These are phyloP conservation scores for Candida pseudoviswanathii DNA, from an alignment of 1,139 yeast species.

Conservation along the genomic window DNA sequence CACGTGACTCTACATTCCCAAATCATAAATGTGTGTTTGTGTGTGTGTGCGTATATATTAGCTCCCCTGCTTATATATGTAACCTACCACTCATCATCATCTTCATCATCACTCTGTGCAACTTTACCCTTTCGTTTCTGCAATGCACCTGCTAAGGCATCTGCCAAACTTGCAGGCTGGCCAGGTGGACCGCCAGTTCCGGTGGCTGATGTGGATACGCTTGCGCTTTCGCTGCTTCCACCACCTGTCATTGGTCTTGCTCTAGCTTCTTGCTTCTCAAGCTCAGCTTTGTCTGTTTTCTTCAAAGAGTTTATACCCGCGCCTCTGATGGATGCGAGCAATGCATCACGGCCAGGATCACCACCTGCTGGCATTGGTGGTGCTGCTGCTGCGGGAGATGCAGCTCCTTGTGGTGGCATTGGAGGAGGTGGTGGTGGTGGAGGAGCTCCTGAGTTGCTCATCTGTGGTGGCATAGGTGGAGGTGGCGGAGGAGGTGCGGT, in stretches of 20 bases:
- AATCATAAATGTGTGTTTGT: neutral
- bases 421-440: constrained; percentile 38
- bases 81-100: constrained; percentile 48
- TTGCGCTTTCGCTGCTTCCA: constrained; percentile 67
- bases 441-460: constrained; percentile 30
- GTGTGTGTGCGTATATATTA: neutral
- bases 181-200: constrained; percentile 36
- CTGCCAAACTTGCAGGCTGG: constrained; percentile 68
- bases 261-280: constrained; percentile 21
- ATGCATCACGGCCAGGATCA: constrained; percentile 73
- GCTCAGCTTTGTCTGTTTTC: constrained; percentile 79
- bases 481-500: constrained; percentile 14
- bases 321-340: constrained; percentile 82
- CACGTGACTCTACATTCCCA: no score
- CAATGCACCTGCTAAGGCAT: constrained; percentile 86
- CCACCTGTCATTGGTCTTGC: constrained; percentile 58
- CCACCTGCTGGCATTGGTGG: constrained; percentile 19
- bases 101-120: constrained; percentile 82
- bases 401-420: constrained; percentile 30
- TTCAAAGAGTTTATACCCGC: constrained; percentile 70
- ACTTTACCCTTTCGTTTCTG: constrained; percentile 82
- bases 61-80: neutral
- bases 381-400: no score
- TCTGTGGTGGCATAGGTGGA: constrained; percentile 24
- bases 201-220: constrained; percentile 18